Evolutionary conservation across 306 rosid species (phyloP), one percentile per base, ranked within the genome.

Genomic region (Cucurbita moschata): DNA sequence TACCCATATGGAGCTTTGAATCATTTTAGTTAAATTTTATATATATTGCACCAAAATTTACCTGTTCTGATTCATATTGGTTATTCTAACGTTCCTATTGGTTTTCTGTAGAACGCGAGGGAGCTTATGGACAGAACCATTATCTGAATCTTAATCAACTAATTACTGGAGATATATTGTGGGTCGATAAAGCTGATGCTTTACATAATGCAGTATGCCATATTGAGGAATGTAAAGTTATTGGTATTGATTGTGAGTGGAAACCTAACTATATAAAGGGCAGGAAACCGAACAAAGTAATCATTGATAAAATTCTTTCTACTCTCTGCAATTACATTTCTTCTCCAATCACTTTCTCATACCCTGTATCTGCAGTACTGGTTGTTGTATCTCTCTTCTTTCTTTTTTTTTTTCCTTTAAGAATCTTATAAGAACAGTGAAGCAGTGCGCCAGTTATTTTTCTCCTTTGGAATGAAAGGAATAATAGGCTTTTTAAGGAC

Each of bases 161-260:
- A 71, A 75, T 59, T 59, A 77, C 79, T 19, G 90, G 80, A 77
- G 87, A 83, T 55, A 80, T 91, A 70, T 71, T 84, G 72, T 95
- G 97, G 97, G 91, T 95, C 77, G 96, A 95, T 79, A 88, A 85
- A 46, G 87, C 69, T 74, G 87, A 85, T 69, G 79, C 83, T 72
- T 84, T 95, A 81, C 77, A 40, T 10, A 83, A 80, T 80, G 96
- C 96, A 15, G 88, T 88, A 56, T 72, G 83, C 71, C 90, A 83
- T 56, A 76, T 91, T 66, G 97, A 91, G 83, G 88, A 75, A 56
- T 86, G 83, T 79, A 91, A 89, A 85, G 88, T 95, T 72, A 71
- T 91, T n/a, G 99, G 97, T 50, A 57, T 95, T 76, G 99, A 95
- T 75, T 95, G 97, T 86, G 99, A 95, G 85, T 95, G 99, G 99